Evolutionary conservation across 1,284 basidiomycete genomes (phyloP).

Genomic region (Amylostereum areolatum): DNA sequence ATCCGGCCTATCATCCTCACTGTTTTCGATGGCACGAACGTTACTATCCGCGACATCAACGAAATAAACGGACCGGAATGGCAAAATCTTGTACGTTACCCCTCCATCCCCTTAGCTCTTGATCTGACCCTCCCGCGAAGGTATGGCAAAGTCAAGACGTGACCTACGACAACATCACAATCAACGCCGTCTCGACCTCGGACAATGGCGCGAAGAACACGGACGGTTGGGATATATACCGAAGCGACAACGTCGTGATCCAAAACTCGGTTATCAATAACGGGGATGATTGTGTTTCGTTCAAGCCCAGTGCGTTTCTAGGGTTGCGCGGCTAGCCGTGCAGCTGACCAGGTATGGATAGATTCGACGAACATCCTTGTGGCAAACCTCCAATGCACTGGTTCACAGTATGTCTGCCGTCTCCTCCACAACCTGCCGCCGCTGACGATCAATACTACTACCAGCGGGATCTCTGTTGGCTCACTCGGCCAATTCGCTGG

Average conservation of each 20-base stretch:
- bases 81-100: constrained; percentile 48
- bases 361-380: constrained; percentile 37
- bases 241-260: constrained; percentile 28
- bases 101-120: neutral
- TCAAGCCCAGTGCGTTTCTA: constrained; percentile 36
- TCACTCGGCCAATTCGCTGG: constrained; percentile 44
- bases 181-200: constrained; percentile 35
- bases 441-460: too few species aligned
- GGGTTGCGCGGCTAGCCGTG: neutral
- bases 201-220: constrained; percentile 43
- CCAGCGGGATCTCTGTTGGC: constrained; percentile 39
- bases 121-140: constrained; percentile 6
- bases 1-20: constrained; percentile 60
- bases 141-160: constrained; percentile 31
- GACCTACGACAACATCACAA: constrained; percentile 33
- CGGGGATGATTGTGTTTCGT: constrained; percentile 33
- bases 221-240: constrained; percentile 63
- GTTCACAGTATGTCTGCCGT: constrained; percentile 32
- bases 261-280: constrained; percentile 25
- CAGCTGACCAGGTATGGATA: constrained; percentile 6
- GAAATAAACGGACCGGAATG: constrained; percentile 40
- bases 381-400: constrained; percentile 37
- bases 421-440: too few species aligned
- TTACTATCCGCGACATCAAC: constrained; percentile 44
- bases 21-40: constrained; percentile 48